Evolutionary conservation across 2,329 filamentous ascomycete species (phyloP), one percentile per base, ranked within the genome.

Genomic region (Scedosporium minutisporum): DNA sequence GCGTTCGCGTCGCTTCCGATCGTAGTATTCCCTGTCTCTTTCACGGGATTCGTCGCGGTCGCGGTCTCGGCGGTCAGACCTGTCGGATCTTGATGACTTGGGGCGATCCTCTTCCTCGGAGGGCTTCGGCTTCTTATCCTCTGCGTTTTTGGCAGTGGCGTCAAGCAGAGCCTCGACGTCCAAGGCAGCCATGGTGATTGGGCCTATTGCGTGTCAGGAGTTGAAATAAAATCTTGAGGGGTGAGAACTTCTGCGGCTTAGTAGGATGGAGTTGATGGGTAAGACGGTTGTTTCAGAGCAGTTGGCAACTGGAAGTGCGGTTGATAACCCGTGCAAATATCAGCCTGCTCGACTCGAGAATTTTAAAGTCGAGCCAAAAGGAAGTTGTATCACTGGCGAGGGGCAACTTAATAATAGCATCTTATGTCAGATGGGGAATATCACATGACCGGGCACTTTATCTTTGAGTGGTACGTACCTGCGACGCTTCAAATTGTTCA

Each of bases 151-250:
- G 61, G 90, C 90, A 66, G 90, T 91, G 60, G 89, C 90, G 76
- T 96, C 92, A 68, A 97, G 86, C 67, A 97, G 84, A 67, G 91
- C 91, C 81, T 97, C 93, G 69, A 97, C 91, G 72, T 96, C 91
- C 68, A 82, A 73, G 63, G 75, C 78, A 61, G 78, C 75, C 79
- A 82, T 82, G 65, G 67, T 75, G 67, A 64, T 4, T 57, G 9
- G 14, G 33, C 48, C 60, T 62, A 62, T 29, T 44, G 38, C 44
- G 33, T 68, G 78, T 75, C 69, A 64, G 68, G 61, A 27, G 55
- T 64, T 63, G 65, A 63, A 55, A 27, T 27, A 23, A 55, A 14
- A 7, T 48, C 16, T 21, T 48, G 44, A 48, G 44, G 44, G 44
- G 18, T 7, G 44, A 48, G 44, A 48, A 48, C 44, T 48, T 48